A percentile compares a stretch with the other conserved stretches of the same genome.
Conservation (phyloP, 352 stramenopile species). For the Lagenidium giganteum region DNA sequence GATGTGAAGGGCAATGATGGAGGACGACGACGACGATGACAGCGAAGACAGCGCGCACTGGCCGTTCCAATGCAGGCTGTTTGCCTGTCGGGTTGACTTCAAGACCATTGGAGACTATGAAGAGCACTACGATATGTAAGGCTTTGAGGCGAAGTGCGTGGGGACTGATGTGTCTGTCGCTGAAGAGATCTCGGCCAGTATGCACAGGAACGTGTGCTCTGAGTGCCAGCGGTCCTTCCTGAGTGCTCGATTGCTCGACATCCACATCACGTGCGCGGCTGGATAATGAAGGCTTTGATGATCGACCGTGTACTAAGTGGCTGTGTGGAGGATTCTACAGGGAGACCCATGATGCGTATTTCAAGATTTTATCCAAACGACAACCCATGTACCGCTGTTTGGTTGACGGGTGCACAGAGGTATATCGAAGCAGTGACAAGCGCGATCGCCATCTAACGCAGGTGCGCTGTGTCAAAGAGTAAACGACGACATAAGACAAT, state of each 20-base stretch:
- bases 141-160: neutral
- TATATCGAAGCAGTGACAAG: constrained; percentile 49
- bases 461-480: constrained; percentile 3
- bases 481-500: too few relatives aligned
- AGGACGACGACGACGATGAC: neutral
- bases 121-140: constrained; percentile 63
- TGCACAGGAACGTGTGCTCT: constrained; percentile 40
- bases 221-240: constrained; percentile 47
- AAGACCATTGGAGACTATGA: constrained; percentile 40
- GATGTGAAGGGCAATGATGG: too few relatives aligned
- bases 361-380: constrained; percentile 52
- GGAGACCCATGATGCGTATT: constrained; percentile 61
- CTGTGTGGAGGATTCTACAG: constrained; percentile 10
- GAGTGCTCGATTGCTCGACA: constrained; percentile 41
- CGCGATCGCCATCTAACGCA: constrained; percentile 31
- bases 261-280: constrained; percentile 32
- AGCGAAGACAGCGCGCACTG: constrained; percentile 1
- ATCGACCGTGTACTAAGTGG: neutral
- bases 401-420: constrained; percentile 38
- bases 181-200: constrained; percentile 4
- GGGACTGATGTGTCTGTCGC: too few relatives aligned
- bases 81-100: constrained; percentile 40
- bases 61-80: constrained; percentile 34
- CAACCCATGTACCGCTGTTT: constrained; percentile 56
- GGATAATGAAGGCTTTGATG: neutral